Base-by-base conservation (phyloP, 177 flowering plant species). In the Tripterygium wilfordii region DNA sequence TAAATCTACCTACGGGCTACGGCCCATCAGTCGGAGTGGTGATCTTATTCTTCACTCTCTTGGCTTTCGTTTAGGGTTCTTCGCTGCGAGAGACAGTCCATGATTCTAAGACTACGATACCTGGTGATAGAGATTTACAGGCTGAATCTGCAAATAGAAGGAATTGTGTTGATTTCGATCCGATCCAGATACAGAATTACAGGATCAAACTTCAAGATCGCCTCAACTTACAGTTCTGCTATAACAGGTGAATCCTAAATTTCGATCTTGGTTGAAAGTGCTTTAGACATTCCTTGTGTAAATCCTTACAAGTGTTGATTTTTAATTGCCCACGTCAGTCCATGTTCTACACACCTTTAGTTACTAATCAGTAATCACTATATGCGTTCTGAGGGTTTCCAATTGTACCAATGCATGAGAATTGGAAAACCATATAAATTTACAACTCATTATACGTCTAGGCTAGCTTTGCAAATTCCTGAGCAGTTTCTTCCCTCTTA, bases 21-120 rank as follows among this genome's bases (percentile, higher is more conserved):
- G n/a, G n/a, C n/a, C n/a, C n/a, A 17, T 85, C 42, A 89, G 95
- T 64, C 97, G 99, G 20, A 96, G 97, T 23, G 99, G 89, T 77
- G 99, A 94, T 70, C 97, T 89, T 62, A 82, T 95, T 25, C 68
- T 86, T 49, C 66, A 71, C 20, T 69, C 63, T 70, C 58, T 87
- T 30, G 49, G 56, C 17, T 76, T 85, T 61, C n/a, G n/a, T n/a
- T n/a, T n/a, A n/a, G n/a, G 66, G 70, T 46, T 46, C 81, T 44
- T 51, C 62, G 32, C 25, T 48, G 31, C 35, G 49, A 36, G 38
- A 42, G 23, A 51, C 23, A 20, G 46, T 29, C 38, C 45, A 15
- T 8, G 50, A 44, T 25, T 19, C 51, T 21, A 42, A 63, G 31
- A 27, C 24, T 31, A 14, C 9, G 53, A 43, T 24, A 28, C 32